Evolutionary conservation across 345 rosid species (phyloP).

Genomic region (Noccaea caerulescens): DNA sequence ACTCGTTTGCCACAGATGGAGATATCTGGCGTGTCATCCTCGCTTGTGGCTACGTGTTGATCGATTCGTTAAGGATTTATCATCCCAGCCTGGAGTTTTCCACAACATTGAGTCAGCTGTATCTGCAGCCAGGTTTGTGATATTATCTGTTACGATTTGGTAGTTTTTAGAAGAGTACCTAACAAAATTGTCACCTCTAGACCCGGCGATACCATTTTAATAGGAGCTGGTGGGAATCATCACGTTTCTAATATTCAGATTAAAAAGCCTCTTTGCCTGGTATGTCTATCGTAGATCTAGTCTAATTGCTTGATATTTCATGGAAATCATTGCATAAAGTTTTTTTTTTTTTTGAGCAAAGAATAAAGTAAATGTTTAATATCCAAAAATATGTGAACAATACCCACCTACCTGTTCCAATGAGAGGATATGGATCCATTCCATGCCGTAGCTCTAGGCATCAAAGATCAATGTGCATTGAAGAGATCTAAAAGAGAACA

Average conservation of each 20-base stretch:
- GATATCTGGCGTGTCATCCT: conserved; percentile 92
- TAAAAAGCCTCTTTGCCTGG: conserved; percentile 91
- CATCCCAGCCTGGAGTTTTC: conserved; percentile 71
- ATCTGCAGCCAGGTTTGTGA: conserved; percentile 86
- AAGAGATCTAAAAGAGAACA: conserved; percentile 3
- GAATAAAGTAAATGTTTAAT: neutral
- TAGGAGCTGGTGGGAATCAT: conserved; percentile 82
- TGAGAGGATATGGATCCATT: conserved; percentile 29
- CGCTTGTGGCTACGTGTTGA: conserved; percentile 94
- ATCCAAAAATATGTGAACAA: neutral
- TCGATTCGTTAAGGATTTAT: conserved; percentile 58
- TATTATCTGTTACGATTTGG: conserved; percentile 17
- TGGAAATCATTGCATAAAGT: conserved; percentile 13
- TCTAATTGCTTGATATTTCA: conserved; percentile 8
- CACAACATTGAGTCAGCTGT: conserved; percentile 76
- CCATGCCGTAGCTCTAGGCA: conserved; percentile 10
- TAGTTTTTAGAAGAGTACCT: conserved; percentile 8
- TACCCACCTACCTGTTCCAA: conserved; percentile 9
- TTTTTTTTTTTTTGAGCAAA: too few species aligned
- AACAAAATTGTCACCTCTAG: conserved; percentile 51
- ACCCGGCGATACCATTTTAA: conserved; percentile 93
- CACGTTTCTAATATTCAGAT: conserved; percentile 83
- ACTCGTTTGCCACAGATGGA: conserved; percentile 99
- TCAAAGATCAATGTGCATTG: neutral
- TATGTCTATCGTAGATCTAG: conserved; percentile 44